Base-by-base conservation (phyloP, 805 yeast species). In the Candida peoriensis region DNA sequence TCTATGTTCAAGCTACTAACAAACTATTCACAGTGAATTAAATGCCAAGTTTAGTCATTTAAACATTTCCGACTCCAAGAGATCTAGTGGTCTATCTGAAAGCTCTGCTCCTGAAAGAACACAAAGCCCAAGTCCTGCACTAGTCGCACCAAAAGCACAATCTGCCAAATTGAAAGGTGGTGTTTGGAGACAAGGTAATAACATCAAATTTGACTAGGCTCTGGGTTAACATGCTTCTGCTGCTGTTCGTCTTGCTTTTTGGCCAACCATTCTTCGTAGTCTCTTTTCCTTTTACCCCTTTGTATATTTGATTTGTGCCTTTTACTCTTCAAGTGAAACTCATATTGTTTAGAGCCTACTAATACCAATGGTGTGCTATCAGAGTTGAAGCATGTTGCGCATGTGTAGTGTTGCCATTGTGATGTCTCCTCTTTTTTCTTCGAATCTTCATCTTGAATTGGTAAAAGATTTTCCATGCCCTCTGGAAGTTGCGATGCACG, bases 301-400 rank as follows among this genome's bases (percentile, higher is more conserved):
- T 64, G 61, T 13, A 70, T 30, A 36, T 67, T 71, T n/a, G 68
- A 63, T 43, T 68, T 72, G 51, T 89, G 98, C 38, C 83, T 69
- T 41, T 78, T 68, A 38, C 95, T 78, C 14, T 62, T 60, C 31
- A 77, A 39, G 57, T 90, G 98, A 5, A 72, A 68, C 6, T 73
- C 56, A 80, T 85, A 86, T 33, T 71, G 81, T 2, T 74, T 72
- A 32, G 73, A 77, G 0, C 97, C 97, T 7, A 93, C 76, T 1
- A 82, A 71, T 0, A 87, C 68, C 11, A 81, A 55, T 2, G 73
- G 67, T 3, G 75, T 66, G 2, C 77, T 76, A 4, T 68, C 64
- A 23, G 65, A 61, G 43, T 76, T 80, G 6, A 56, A 58, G 54
- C 98, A 90, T 1, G 68, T 56, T 2, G 73, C 72, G 55, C 98